Percentiles rank a stretch among this genome's conserved stretches.
These are phyloP conservation scores for Neofusicoccum cordaticola DNA, from an alignment of 2,329 filamentous ascomycete species.

Conservation along the genomic window DNA sequence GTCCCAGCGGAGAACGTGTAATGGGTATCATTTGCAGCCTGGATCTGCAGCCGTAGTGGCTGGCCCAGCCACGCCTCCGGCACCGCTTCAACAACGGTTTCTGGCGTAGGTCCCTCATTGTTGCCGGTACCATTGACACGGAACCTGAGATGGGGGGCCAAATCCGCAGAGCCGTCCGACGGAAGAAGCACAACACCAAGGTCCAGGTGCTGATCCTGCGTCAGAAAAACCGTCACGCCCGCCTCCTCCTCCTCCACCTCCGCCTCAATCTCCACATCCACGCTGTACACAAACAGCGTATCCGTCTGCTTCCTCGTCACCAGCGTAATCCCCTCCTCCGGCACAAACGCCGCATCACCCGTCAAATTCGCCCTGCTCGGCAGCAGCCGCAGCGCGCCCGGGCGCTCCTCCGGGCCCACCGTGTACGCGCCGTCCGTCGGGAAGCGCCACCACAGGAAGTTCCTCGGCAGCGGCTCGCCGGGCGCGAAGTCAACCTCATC, in stretches of 20 bases:
- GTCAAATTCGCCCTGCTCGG: constrained; percentile 56
- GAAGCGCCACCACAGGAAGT: constrained; percentile 58
- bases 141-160: constrained; percentile 18
- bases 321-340: constrained; percentile 48
- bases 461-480: constrained; percentile 46
- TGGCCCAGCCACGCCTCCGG: constrained; percentile 39
- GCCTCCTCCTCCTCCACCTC: constrained; percentile 46
- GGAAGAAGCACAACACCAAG: constrained; percentile 35
- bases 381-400: constrained; percentile 44
- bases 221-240: constrained; percentile 54
- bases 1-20: constrained; percentile 36
- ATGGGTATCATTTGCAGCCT: constrained; percentile 47
- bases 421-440: constrained; percentile 48
- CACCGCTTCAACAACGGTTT: constrained; percentile 37
- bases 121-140: constrained; percentile 47
- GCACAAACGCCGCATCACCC: constrained; percentile 48
- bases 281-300: constrained; percentile 52
- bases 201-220: constrained; percentile 51
- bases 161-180: constrained; percentile 1
- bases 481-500: constrained; percentile 50
- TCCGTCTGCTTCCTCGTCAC: constrained; percentile 56
- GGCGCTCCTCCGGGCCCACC: constrained; percentile 44
- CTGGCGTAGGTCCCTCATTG: constrained; percentile 39
- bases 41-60: constrained; percentile 40
- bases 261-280: constrained; percentile 47